phyloP scores from a whole-genome alignment of 164 flowering plant species.

The Aristolochia contorta region DNA sequence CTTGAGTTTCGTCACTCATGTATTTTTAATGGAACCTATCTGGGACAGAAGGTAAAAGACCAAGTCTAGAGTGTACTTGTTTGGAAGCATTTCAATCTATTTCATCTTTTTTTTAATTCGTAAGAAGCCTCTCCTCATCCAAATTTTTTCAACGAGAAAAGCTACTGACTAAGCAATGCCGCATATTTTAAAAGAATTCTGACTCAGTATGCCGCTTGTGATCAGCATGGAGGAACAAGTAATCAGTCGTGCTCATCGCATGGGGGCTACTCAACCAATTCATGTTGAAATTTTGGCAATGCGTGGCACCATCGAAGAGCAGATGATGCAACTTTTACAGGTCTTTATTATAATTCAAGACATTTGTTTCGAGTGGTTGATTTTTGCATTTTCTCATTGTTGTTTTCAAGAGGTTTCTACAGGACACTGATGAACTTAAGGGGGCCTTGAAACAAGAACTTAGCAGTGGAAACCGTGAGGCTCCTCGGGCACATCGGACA shows the following conservation, averaged over 20 bases:
- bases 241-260: slow-evolving; percentile 97
- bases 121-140: too few relatives aligned
- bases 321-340: slow-evolving; percentile 80
- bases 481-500: slow-evolving; percentile 47
- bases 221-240: slow-evolving; percentile 98
- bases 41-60: slow-evolving; percentile 86
- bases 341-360: slow-evolving; percentile 23
- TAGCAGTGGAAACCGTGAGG: slow-evolving; percentile 34
- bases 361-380: background rate
- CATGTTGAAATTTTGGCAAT: slow-evolving; percentile 91
- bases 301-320: slow-evolving; percentile 97
- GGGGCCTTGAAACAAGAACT: slow-evolving; percentile 44
- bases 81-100: background rate
- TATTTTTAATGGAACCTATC: slow-evolving; percentile 95
- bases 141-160: too few relatives aligned
- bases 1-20: slow-evolving; percentile 91
- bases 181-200: background rate
- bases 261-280: slow-evolving; percentile 97
- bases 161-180: too few relatives aligned
- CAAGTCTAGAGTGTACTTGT: background rate
- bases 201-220: slow-evolving; percentile 8
- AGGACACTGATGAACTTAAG: slow-evolving; percentile 44
- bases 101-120: too few relatives aligned
- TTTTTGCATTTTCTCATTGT: background rate
- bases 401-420: background rate